Percentiles rank a stretch among this genome's conserved stretches.
Evolutionary conservation across 2,329 filamentous ascomycete species (phyloP).

Genomic region (Colletotrichum sp.): DNA sequence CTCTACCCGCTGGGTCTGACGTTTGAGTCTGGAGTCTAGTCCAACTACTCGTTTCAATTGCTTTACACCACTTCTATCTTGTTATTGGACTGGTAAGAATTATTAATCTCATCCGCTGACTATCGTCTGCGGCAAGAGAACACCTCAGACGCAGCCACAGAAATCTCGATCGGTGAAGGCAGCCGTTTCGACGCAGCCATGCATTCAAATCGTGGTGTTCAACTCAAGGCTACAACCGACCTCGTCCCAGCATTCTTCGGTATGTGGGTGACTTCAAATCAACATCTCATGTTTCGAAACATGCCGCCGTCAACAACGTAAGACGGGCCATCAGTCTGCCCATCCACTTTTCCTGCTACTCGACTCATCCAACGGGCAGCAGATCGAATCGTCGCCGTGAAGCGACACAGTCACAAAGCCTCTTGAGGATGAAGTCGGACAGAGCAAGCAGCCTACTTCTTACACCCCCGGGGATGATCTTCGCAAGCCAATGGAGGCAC

Average conservation of each 20-base stretch:
- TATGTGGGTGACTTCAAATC: not conserved
- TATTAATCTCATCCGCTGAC: not conserved
- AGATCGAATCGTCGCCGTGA: not conserved
- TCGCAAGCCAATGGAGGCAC: not conserved
- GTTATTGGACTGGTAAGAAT: not conserved
- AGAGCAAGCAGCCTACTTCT: not conserved
- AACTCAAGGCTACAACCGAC: not conserved
- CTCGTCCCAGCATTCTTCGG: not conserved
- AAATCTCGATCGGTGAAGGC: not conserved
- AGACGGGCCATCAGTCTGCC: not conserved
- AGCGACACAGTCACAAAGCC: not conserved
- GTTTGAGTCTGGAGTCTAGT: not conserved
- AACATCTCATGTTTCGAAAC: conserved; percentile 1
- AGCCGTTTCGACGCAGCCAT: not conserved
- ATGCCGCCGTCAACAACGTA: not conserved
- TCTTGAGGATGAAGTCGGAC: not conserved
- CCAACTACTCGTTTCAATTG: not conserved
- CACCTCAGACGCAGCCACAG: not conserved
- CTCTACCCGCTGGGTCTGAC: not conserved
- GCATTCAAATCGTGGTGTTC: not conserved
- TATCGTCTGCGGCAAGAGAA: not conserved
- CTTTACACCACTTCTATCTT: not conserved
- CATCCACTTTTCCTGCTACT: not conserved
- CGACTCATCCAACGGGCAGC: not conserved
- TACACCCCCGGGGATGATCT: not conserved